Evolutionary conservation across 1,139 yeast species (phyloP).

Genomic region (Yamadazyma membranifaciens): DNA sequence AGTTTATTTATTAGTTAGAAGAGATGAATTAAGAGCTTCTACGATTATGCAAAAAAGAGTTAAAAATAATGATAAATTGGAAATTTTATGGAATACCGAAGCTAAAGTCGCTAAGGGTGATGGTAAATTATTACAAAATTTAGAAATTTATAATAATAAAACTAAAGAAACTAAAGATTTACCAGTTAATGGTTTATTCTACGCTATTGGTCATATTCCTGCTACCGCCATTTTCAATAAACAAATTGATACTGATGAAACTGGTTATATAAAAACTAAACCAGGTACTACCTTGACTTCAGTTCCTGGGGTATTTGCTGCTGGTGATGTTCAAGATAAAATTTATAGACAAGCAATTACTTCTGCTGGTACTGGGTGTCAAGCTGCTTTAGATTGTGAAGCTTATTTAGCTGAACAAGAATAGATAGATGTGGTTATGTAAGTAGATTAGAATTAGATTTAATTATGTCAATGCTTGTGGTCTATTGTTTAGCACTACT

Average conservation of each 20-base stretch:
- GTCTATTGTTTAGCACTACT: neutral
- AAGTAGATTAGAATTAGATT: neutral
- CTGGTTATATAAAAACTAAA: slow-evolving; percentile 81
- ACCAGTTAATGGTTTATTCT: slow-evolving; percentile 87
- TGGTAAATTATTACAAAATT: slow-evolving; percentile 67
- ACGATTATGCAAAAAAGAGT: slow-evolving; percentile 96
- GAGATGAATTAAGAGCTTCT: slow-evolving; percentile 91
- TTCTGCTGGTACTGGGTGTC: slow-evolving; percentile 98
- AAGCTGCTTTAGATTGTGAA: slow-evolving; percentile 98
- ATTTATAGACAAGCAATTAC: slow-evolving; percentile 98
- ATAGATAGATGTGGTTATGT: neutral
- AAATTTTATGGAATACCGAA: slow-evolving; percentile 84
- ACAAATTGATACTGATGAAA: slow-evolving; percentile 81
- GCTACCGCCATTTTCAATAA: slow-evolving; percentile 76
- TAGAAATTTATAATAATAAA: slow-evolving; percentile 66
- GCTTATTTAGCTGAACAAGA: slow-evolving; percentile 67
- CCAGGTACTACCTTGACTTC: slow-evolving; percentile 90
- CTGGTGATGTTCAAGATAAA: slow-evolving; percentile 98
- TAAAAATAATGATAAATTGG: slow-evolving; percentile 78
- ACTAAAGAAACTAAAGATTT: slow-evolving; percentile 69
- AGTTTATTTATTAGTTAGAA: slow-evolving; percentile 89
- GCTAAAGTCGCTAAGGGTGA: slow-evolving; percentile 90
- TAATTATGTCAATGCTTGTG: neutral
- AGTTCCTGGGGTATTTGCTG: slow-evolving; percentile 93
- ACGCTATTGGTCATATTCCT: slow-evolving; percentile 97